Evolutionary conservation across 2,329 filamentous ascomycete species (phyloP), one percentile per base, ranked within the genome.

Genomic region (Cryphonectria japonica): DNA sequence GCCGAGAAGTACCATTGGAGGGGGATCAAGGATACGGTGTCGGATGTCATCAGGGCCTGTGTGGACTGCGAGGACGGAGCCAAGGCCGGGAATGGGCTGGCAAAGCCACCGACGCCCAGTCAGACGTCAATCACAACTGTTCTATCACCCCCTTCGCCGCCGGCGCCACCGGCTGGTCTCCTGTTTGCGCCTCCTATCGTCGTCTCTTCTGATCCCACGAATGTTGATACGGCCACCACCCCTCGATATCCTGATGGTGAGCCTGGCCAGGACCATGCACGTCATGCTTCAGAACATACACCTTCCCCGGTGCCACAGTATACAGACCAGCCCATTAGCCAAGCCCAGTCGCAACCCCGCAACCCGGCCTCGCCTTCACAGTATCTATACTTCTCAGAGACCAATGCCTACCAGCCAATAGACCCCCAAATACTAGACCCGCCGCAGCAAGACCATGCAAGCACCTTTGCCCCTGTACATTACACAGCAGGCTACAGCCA

Each of bases 1-100:
- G 94, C 95, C 14, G 93, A 98, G 79, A 92, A 92, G 78, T 98
- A 95, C 79, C 96, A 98, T 82, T 99, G 96, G 96, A 95, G 97
- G 64, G 89, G 95, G 73, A 98, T 98, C 83, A 99, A 98, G 80
- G 95, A 98, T 82, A 98, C 95, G 0, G 96, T 98, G 73, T 96
- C 92, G 79, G 91, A 95, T 79, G 95, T 97, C 76, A 97, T 98
- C 81, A 92, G 93, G 76, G 95, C 96, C 77, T 99, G 96, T 81
- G 83, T 88, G 9, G 91, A 97, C 79, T 98, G 95, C 83, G 97
- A 95, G 82, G 94, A 97, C 77, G 84, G 88, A 52, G 87, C 89
- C 73, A 93, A 93, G 79, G 83, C 86, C 43, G 52, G 46, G 26
- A 52, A 19, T 32, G 61, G 54, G 26, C 52, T 68, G 57, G 63